phyloP scores from a whole-genome alignment of 257 asterid genomes.

The Thymus quinquecostatus region DNA sequence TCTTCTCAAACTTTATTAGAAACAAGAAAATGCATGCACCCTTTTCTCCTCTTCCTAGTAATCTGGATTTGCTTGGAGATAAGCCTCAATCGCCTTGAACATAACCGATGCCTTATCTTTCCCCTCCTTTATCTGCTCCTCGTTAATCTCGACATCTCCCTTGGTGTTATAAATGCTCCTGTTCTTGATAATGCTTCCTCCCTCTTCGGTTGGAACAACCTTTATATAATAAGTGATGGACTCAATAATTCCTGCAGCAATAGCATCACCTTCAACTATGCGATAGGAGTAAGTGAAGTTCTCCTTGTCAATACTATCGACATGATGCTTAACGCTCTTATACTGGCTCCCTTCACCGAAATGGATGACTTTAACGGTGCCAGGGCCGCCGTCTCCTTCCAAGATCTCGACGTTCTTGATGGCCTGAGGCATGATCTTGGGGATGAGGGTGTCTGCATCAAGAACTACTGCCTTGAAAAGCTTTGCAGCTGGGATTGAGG shows the following conservation, averaged over 20 bases:
- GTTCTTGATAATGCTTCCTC: neutral
- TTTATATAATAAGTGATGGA: neutral
- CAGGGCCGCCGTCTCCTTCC: conserved; percentile 46
- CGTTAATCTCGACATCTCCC: neutral
- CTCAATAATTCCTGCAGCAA: neutral
- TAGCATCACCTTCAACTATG: neutral
- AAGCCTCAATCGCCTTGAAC: neutral
- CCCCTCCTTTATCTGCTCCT: neutral
- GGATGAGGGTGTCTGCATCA: conserved; percentile 7
- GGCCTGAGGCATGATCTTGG: neutral
- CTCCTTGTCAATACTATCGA: neutral
- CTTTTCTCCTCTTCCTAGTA: too few species aligned
- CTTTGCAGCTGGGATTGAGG: conserved; percentile 18
- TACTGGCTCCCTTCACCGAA: conserved; percentile 38
- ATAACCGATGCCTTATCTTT: neutral
- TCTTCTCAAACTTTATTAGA: too few species aligned
- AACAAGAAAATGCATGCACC: too few species aligned
- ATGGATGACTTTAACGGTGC: conserved; percentile 33
- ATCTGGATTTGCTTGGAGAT: neutral
- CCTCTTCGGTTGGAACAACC: neutral
- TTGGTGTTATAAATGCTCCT: neutral
- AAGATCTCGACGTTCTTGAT: neutral
- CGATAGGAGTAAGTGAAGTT: neutral
- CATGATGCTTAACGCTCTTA: conserved; percentile 38
- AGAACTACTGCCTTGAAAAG: neutral